Percentiles rank a stretch among this genome's conserved stretches.
Conservation (phyloP, 495 filamentous ascomycete species). For the Tetracladium setigerum region DNA sequence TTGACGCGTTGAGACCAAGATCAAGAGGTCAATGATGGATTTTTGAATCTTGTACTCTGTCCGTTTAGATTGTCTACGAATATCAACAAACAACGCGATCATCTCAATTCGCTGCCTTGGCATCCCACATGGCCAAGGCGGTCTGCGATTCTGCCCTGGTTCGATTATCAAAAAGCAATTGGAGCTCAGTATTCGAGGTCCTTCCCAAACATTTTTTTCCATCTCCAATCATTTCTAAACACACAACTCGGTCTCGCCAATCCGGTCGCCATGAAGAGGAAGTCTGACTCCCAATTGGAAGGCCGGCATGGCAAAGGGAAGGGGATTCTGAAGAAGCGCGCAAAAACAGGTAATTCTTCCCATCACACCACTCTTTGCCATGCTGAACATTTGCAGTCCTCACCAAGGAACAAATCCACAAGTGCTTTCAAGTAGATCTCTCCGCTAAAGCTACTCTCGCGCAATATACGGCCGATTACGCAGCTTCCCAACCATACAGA, state of each 20-base stretch:
- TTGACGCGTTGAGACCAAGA: too few relatives aligned
- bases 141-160: too few relatives aligned
- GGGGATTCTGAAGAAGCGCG: conserved; percentile 19
- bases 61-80: too few relatives aligned
- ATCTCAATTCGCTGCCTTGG: too few relatives aligned
- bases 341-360: conserved; percentile 18
- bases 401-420: conserved; percentile 16
- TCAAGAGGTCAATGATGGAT: too few relatives aligned
- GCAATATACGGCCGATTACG: conserved; percentile 63
- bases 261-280: conserved; percentile 19
- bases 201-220: not conserved
- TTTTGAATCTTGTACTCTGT: too few relatives aligned
- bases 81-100: too few relatives aligned
- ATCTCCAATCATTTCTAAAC: not conserved
- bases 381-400: conserved; percentile 12
- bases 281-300: conserved; percentile 16
- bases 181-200: too few relatives aligned
- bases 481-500: conserved; percentile 72
- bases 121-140: too few relatives aligned
- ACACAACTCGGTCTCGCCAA: not conserved
- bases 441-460: conserved; percentile 61
- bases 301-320: conserved; percentile 16
- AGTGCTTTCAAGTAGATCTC: conserved; percentile 63
- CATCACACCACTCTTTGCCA: not conserved
- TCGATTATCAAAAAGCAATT: too few relatives aligned